Evolutionary conservation across 163 green algal species (phyloP).

Genomic region (Volvox carteri): DNA sequence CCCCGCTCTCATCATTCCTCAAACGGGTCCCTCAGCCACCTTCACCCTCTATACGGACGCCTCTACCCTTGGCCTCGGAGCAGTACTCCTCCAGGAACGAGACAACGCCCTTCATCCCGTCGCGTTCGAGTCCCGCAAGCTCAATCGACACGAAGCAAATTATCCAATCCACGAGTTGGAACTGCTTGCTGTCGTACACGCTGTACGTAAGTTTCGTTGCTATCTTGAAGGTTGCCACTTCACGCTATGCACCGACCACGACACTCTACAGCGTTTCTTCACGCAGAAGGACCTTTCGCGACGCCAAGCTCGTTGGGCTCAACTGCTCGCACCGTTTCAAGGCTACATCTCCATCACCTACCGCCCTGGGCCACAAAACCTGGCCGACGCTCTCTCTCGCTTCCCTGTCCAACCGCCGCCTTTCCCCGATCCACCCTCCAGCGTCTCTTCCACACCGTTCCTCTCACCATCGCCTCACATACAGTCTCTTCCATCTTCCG

Average conservation of each 20-base stretch:
- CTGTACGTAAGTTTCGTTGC: constrained; percentile 12
- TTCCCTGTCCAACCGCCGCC: neutral
- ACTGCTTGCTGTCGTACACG: constrained; percentile 14
- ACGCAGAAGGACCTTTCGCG: constrained; percentile 57
- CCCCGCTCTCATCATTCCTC: too few relatives aligned
- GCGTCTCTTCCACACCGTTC: neutral
- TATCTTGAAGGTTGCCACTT: constrained; percentile 48
- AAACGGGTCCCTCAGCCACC: too few relatives aligned
- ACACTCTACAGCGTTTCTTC: constrained; percentile 60
- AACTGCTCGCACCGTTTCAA: too few relatives aligned
- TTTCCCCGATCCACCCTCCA: neutral
- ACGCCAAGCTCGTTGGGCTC: constrained; percentile 65
- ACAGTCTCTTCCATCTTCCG: neutral
- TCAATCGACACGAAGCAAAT: constrained; percentile 24
- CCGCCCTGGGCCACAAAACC: neutral
- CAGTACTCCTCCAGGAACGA: too few relatives aligned
- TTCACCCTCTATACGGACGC: too few relatives aligned
- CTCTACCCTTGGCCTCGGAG: too few relatives aligned
- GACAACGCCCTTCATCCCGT: constrained; percentile 42
- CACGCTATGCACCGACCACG: constrained; percentile 70
- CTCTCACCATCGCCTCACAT: neutral
- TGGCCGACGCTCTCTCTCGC: constrained; percentile 7
- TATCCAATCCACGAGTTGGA: constrained; percentile 38
- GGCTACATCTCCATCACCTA: neutral
- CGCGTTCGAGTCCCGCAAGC: constrained; percentile 32